These are phyloP conservation scores for Colletotrichum kahawae DNA, from an alignment of 2,329 filamentous ascomycete genomes.

Conservation along the genomic window DNA sequence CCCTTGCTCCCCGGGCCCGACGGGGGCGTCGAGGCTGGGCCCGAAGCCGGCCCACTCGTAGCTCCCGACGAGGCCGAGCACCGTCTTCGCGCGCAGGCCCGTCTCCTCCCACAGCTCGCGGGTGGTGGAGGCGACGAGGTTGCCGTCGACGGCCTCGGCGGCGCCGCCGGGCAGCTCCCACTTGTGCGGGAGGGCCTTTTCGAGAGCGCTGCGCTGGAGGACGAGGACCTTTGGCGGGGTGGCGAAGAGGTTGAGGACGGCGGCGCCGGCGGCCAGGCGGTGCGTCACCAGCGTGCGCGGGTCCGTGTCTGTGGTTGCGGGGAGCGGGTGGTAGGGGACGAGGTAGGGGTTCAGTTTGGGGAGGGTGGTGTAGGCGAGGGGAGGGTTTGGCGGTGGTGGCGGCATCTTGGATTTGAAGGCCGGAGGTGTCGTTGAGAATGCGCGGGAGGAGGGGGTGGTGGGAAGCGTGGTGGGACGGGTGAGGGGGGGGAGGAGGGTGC, in stretches of 20 bases:
- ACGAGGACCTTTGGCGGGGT: conserved; percentile 38
- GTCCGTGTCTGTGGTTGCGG: not conserved
- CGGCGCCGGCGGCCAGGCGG: conserved; percentile 18
- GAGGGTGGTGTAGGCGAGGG: conserved; percentile 15
- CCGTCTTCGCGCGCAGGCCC: conserved; percentile 44
- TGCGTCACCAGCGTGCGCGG: not conserved
- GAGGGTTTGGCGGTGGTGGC: conserved; percentile 7
- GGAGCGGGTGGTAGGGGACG: conserved; percentile 10
- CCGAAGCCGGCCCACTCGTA: conserved; percentile 19
- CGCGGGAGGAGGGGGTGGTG: not conserved
- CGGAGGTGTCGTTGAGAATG: not conserved
- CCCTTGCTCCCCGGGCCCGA: conserved; percentile 21
- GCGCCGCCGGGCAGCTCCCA: conserved; percentile 58
- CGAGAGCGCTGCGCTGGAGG: conserved; percentile 42
- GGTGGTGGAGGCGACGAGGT: conserved; percentile 48
- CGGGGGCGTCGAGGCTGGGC: not conserved
- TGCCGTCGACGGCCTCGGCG: conserved; percentile 39
- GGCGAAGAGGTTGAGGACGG: conserved; percentile 3
- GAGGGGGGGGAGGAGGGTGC: not conserved
- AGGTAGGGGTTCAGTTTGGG: not conserved
- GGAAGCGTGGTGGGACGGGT: not conserved
- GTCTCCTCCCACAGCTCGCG: conserved; percentile 57
- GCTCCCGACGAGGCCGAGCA: conserved; percentile 42
- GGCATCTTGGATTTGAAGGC: conserved; percentile 5
- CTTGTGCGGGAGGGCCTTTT: conserved; percentile 36